phyloP scores from a whole-genome alignment of 2,329 filamentous ascomycete species.

The Pseudopithomyces chartarum region DNA sequence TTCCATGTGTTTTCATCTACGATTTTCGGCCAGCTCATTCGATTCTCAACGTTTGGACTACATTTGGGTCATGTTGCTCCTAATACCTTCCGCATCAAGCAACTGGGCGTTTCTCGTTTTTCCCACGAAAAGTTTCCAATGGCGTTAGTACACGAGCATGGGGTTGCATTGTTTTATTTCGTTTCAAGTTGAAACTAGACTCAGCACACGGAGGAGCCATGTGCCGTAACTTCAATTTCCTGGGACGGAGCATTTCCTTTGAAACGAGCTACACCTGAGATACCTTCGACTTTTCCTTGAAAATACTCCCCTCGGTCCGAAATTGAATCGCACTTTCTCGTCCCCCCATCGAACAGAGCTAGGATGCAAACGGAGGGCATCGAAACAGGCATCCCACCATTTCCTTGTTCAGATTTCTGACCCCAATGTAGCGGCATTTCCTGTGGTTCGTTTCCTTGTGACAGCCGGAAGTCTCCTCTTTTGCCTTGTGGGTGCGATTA shows the following conservation, averaged over 20 bases:
- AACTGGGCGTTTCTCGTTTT: conserved; percentile 29
- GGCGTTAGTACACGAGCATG: conserved; percentile 5
- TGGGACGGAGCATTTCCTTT: conserved; percentile 13
- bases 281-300: conserved; percentile 14
- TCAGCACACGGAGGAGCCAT: background rate
- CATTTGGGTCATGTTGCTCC: conserved; percentile 24
- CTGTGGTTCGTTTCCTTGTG: conserved; percentile 18
- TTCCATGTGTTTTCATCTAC: conserved; percentile 1
- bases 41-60: background rate
- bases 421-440: conserved; percentile 35
- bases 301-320: conserved; percentile 8
- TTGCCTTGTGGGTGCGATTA: background rate
- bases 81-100: conserved; percentile 21
- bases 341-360: conserved; percentile 12
- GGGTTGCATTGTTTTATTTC: background rate
- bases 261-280: conserved; percentile 33
- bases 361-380: conserved; percentile 24
- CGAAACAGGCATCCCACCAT: conserved; percentile 35
- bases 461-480: conserved; percentile 2
- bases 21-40: background rate
- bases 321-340: conserved; percentile 17
- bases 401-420: conserved; percentile 16
- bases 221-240: background rate
- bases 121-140: conserved; percentile 21
- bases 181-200: background rate